Conservation (phyloP, 176 grass and related monocot genomes). For the Oryza punctata region DNA sequence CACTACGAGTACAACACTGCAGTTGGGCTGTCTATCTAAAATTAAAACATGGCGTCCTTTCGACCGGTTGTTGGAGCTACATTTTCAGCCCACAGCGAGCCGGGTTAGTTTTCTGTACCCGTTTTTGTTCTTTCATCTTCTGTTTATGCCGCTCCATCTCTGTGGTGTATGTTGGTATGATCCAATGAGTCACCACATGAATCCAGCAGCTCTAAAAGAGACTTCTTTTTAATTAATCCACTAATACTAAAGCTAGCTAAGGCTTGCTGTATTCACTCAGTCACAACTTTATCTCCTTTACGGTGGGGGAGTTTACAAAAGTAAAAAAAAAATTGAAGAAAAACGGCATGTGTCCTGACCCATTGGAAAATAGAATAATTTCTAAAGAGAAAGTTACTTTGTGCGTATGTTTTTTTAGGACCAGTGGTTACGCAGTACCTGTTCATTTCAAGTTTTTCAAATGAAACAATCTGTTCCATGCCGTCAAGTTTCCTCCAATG, state of each 20-base stretch:
- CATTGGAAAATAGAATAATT: not conserved
- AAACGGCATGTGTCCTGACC: not conserved
- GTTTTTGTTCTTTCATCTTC: not conserved
- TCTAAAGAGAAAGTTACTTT: not conserved
- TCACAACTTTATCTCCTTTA: not conserved
- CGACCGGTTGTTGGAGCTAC: slow-evolving; percentile 30
- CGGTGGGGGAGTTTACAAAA: not conserved
- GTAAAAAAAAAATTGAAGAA: not conserved
- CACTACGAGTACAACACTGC: not conserved
- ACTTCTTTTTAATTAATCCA: not conserved
- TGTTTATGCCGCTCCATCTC: not conserved
- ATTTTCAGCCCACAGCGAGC: not conserved
- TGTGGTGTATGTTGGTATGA: not conserved
- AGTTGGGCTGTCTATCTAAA: not conserved
- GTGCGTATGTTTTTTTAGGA: not conserved
- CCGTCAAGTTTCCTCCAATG: not conserved
- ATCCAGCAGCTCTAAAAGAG: not conserved
- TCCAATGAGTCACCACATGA: not conserved
- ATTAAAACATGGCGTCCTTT: not conserved
- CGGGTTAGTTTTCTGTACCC: not conserved
- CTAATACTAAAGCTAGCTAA: not conserved
- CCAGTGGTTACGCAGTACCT: too few species aligned
- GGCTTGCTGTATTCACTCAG: not conserved
- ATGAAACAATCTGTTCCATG: not conserved
- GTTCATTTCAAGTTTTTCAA: not conserved